A percentile compares a stretch with the other conserved stretches of the same genome.
Conservation (phyloP, 208 protist genomes). For the Naegleria gruberi region DNA sequence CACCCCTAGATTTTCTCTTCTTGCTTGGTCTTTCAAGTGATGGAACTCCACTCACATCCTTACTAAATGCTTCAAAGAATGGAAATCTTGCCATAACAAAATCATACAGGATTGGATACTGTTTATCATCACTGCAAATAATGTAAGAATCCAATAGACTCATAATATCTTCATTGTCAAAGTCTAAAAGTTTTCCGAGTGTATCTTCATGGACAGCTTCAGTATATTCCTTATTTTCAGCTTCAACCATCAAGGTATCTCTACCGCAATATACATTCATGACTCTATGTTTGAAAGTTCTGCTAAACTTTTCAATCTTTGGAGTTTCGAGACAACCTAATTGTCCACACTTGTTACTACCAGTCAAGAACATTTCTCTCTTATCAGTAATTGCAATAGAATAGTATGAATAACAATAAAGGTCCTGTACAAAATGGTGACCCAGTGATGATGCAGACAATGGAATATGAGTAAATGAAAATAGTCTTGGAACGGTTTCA, state of each 20-base stretch:
- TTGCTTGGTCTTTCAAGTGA: not conserved
- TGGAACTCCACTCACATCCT: not conserved
- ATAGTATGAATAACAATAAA: slow-evolving; percentile 10
- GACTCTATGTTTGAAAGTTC: not conserved
- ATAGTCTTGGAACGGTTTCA: not conserved
- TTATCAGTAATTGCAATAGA: not conserved
- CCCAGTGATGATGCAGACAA: not conserved
- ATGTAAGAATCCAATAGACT: not conserved
- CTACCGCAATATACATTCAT: not conserved
- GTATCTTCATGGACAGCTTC: not conserved
- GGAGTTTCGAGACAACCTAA: not conserved
- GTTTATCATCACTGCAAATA: not conserved
- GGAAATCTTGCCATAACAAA: not conserved
- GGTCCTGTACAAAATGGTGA: not conserved
- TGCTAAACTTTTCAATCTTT: not conserved
- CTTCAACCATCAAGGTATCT: not conserved
- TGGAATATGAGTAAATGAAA: not conserved
- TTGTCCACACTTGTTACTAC: not conserved
- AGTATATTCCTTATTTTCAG: not conserved
- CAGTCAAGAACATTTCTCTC: not conserved
- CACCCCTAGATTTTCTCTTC: not conserved
- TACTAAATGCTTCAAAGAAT: not conserved
- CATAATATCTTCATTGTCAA: not conserved
- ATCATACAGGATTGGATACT: not conserved
- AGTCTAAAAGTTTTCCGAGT: not conserved